phyloP scores from a whole-genome alignment of 768 basidiomycete species.

The Leucocoprinus birnbaumii region DNA sequence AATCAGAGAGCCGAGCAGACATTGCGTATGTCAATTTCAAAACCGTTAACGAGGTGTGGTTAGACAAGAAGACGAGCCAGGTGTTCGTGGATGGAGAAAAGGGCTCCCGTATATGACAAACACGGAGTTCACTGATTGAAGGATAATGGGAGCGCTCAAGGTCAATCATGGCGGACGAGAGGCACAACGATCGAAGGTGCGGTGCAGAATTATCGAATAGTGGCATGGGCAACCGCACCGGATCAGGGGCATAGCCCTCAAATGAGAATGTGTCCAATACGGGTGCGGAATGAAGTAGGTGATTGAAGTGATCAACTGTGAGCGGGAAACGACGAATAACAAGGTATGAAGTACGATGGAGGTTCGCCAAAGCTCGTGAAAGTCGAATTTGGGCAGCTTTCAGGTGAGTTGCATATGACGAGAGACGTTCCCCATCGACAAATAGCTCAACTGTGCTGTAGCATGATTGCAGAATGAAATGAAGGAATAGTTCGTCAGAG shows the following conservation, averaged over 20 bases:
- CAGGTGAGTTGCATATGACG: not conserved
- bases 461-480: not conserved
- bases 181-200: not conserved
- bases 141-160: not conserved
- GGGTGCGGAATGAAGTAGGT: not conserved
- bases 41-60: not conserved
- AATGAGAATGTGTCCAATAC: not conserved
- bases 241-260: not conserved
- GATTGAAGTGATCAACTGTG: not conserved
- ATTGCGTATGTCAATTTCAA: not conserved
- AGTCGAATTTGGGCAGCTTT: not conserved
- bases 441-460: not conserved
- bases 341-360: not conserved
- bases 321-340: not conserved
- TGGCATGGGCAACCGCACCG: not conserved
- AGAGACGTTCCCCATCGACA: not conserved
- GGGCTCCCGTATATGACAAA: not conserved
- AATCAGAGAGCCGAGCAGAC: not conserved
- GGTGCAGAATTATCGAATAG: constrained; percentile 1
- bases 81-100: not conserved
- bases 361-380: not conserved
- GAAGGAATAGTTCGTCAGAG: not conserved
- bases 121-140: not conserved
- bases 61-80: not conserved
- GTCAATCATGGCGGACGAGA: not conserved